phyloP scores from a whole-genome alignment of 2,329 filamentous ascomycete species.

The Phialocephala sp. region DNA sequence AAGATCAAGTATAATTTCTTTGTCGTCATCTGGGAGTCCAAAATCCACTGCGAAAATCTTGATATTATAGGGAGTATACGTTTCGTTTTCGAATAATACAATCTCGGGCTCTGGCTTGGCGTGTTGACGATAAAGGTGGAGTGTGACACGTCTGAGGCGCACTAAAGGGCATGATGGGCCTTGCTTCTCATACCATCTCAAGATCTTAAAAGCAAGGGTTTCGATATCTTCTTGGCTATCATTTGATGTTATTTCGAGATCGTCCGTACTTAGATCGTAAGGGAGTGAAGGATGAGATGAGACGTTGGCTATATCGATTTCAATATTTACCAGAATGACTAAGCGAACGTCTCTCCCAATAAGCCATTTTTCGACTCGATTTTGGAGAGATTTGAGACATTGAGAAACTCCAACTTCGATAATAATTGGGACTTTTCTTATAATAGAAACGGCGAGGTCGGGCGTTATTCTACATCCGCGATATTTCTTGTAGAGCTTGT shows the following conservation, averaged over 20 bases:
- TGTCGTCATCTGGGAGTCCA: too few relatives aligned
- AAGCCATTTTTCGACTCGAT: neutral
- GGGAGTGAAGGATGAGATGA: neutral
- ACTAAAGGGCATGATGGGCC: too few relatives aligned
- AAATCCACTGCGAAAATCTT: too few relatives aligned
- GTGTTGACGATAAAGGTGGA: too few relatives aligned
- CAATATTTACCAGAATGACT: neutral
- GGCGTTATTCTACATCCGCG: neutral
- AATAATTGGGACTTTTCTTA: neutral
- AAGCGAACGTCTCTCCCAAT: neutral
- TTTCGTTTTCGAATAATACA: too few relatives aligned
- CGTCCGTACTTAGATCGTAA: neutral
- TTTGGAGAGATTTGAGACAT: neutral
- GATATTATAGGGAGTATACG: too few relatives aligned
- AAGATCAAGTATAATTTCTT: too few relatives aligned
- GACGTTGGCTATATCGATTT: neutral
- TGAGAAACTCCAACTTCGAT: neutral
- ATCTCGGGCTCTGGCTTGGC: too few relatives aligned
- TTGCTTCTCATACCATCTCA: too few relatives aligned
- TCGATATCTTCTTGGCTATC: too few relatives aligned
- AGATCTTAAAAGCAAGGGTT: too few relatives aligned
- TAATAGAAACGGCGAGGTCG: neutral
- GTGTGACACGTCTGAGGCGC: too few relatives aligned
- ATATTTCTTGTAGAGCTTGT: neutral
- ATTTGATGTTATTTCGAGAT: neutral